phyloP scores from a whole-genome alignment of 2,329 filamentous ascomycete species.

The Colletotrichum abscissum region DNA sequence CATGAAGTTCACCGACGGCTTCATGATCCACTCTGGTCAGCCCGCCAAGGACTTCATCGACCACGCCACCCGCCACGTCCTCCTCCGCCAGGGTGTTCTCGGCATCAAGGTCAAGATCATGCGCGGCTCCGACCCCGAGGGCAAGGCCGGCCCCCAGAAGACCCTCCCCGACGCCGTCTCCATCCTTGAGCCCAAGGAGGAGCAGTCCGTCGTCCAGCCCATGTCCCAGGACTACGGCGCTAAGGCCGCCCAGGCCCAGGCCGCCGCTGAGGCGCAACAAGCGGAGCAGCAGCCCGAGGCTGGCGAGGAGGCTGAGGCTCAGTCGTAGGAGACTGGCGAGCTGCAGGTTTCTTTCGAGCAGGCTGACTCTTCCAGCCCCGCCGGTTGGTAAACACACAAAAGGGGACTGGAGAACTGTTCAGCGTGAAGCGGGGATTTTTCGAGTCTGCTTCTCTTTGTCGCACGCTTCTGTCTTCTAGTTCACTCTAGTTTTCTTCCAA shows the following conservation, averaged over 20 bases:
- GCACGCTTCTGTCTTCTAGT: constrained; percentile 21
- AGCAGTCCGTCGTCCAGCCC: constrained; percentile 93
- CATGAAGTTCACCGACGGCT: constrained; percentile 99
- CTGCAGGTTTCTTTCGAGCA: constrained; percentile 22
- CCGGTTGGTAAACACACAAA: neutral
- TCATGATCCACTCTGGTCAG: constrained; percentile 99
- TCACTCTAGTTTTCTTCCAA: constrained; percentile 20
- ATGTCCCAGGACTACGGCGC: constrained; percentile 99
- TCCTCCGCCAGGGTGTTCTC: constrained; percentile 99
- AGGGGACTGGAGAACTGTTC: neutral
- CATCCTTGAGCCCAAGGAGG: constrained; percentile 99
- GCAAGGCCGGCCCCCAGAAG: constrained; percentile 98
- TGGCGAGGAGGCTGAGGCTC: constrained; percentile 65
- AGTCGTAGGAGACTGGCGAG: constrained; percentile 54
- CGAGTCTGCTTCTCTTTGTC: constrained; percentile 1
- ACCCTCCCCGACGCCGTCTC: constrained; percentile 97
- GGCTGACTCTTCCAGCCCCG: constrained; percentile 17
- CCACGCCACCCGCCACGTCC: constrained; percentile 97
- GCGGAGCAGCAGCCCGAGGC: constrained; percentile 64
- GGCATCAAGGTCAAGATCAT: constrained; percentile 99
- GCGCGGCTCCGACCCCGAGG: constrained; percentile 98
- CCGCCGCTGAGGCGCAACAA: constrained; percentile 71
- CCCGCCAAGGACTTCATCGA: constrained; percentile 99
- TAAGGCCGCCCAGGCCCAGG: constrained; percentile 78
- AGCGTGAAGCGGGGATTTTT: neutral